Evolutionary conservation across 2,329 filamentous ascomycete species (phyloP).

Genomic region (Colletotrichum phormii): DNA sequence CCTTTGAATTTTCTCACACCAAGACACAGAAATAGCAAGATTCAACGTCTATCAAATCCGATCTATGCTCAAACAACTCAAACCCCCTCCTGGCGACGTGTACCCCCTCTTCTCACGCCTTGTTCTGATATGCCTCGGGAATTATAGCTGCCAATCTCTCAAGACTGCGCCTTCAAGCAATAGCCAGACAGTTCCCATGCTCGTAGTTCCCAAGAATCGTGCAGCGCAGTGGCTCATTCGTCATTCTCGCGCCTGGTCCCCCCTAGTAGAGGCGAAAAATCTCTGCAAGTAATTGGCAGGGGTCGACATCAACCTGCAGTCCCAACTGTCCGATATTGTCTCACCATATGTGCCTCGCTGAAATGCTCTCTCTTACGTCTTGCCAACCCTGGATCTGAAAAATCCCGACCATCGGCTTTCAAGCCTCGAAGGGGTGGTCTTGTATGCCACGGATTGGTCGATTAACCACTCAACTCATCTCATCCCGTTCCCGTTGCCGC

Average conservation of each 20-base stretch:
- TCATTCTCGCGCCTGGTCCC: neutral
- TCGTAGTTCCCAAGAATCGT: neutral
- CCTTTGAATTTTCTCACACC: neutral
- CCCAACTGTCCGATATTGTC: neutral
- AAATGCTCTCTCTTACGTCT: constrained; percentile 12
- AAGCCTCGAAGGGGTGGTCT: neutral
- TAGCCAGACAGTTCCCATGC: neutral
- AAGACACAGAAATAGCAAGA: neutral
- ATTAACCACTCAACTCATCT: neutral
- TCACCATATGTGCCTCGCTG: constrained; percentile 3
- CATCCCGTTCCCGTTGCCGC: constrained; percentile 4
- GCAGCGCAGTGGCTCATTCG: neutral
- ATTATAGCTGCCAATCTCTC: neutral
- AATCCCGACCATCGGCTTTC: neutral
- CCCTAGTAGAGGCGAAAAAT: neutral
- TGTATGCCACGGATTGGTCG: constrained; percentile 1
- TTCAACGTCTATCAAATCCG: neutral
- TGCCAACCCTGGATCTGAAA: neutral
- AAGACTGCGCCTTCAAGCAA: neutral
- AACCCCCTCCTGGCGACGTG: neutral
- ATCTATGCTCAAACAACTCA: neutral
- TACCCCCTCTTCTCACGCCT: neutral
- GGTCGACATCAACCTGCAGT: neutral
- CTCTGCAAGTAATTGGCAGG: neutral
- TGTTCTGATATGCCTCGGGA: neutral